Evolutionary conservation across 2,329 filamentous ascomycete species (phyloP).

Genomic region (Botryotinia narcissicola): DNA sequence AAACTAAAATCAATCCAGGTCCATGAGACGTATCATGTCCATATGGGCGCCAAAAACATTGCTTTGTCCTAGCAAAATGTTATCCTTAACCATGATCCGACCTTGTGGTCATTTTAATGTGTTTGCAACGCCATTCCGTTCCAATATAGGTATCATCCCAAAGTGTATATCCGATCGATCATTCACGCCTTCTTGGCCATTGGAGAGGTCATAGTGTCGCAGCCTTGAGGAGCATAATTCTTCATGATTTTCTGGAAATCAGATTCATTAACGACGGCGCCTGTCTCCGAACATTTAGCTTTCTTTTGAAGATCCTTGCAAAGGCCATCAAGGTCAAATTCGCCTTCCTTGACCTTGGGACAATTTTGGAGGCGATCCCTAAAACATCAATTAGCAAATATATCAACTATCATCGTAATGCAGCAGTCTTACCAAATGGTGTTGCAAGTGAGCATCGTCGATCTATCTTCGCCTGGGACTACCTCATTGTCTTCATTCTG

Average conservation of each 20-base stretch:
- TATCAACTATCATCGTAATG: background rate
- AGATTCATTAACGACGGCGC: constrained; percentile 82
- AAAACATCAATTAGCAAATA: constrained; percentile 21
- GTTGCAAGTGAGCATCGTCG: constrained; percentile 75
- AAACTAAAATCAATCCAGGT: constrained; percentile 9
- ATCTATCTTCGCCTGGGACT: constrained; percentile 57
- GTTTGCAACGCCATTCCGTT: constrained; percentile 14
- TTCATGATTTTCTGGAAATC: constrained; percentile 81
- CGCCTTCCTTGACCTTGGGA: constrained; percentile 82
- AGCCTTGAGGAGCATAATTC: background rate
- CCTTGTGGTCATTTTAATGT: constrained; percentile 15
- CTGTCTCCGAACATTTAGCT: constrained; percentile 88
- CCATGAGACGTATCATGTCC: constrained; percentile 7
- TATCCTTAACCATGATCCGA: constrained; percentile 13
- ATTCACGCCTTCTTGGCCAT: constrained; percentile 3
- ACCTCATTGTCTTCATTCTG: constrained; percentile 68
- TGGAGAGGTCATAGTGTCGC: background rate
- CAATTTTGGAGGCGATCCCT: constrained; percentile 91
- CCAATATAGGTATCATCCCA: constrained; percentile 9
- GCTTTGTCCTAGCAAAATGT: constrained; percentile 15
- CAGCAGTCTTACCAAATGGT: constrained; percentile 76
- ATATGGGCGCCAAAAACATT: constrained; percentile 10
- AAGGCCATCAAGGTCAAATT: constrained; percentile 89
- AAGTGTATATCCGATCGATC: constrained; percentile 8
- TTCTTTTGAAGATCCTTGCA: constrained; percentile 94